These are phyloP conservation scores for Sporobolomyces phaffii DNA, from an alignment of 768 basidiomycete species.

Conservation along the genomic window DNA sequence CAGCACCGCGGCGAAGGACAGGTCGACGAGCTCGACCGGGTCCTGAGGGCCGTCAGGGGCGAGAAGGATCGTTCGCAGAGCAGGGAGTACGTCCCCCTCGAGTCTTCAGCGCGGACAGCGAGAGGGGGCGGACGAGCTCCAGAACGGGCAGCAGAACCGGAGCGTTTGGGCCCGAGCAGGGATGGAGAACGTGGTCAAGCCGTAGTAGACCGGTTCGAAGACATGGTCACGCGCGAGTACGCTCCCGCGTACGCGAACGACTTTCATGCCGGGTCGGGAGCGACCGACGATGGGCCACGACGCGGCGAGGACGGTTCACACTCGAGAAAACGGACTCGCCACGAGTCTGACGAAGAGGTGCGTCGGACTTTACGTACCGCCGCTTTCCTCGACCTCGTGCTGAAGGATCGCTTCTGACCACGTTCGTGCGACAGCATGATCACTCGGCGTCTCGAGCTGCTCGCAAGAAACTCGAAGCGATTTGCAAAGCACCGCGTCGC, in stretches of 20 bases:
- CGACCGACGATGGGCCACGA: not conserved
- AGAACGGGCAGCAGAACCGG: not conserved
- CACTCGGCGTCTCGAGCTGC: not conserved
- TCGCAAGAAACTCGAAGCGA: slow-evolving; percentile 29
- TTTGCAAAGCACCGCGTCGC: slow-evolving; percentile 17
- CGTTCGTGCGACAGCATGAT: not conserved
- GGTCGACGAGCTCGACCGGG: slow-evolving; percentile 20
- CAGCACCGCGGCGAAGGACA: not conserved
- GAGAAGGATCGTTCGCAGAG: not conserved
- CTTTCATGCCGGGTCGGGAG: not conserved
- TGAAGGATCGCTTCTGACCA: not conserved
- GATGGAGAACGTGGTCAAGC: not conserved
- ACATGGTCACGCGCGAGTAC: not conserved
- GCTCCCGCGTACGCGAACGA: not conserved
- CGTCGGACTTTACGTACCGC: not conserved
- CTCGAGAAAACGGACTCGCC: slow-evolving; percentile 7
- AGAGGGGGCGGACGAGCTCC: not conserved
- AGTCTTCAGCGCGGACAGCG: not conserved
- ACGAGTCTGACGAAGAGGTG: slow-evolving; percentile 6
- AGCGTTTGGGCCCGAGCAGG: not conserved
- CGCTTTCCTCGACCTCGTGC: not conserved
- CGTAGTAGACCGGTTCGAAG: slow-evolving; percentile 6
- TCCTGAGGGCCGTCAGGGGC: slow-evolving; percentile 8
- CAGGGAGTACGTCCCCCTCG: not conserved
- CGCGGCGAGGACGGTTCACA: not conserved